Base-by-base conservation (phyloP, 768 basidiomycete species). In the Auricularia sp. region DNA sequence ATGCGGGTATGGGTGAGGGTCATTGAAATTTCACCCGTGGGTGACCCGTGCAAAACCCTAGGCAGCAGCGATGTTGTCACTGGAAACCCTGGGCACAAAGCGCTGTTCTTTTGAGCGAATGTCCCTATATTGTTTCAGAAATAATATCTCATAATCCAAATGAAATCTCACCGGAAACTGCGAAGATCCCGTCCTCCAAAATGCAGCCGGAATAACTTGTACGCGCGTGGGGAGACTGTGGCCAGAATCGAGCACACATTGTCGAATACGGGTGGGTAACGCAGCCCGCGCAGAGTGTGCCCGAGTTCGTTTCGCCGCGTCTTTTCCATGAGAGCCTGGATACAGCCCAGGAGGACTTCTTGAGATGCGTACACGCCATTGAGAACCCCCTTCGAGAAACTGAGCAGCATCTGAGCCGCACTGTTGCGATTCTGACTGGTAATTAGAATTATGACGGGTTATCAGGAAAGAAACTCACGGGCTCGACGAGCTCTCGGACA, bases 381-480 rank as follows among this genome's bases (percentile, higher is more conserved):
- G 1, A 63, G 51, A 47, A 65, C 69, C 3, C 72, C 72, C 35
- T 68, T 51, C 3, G 71, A 70, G 67, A 71, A 73, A 3, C 63
- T 64, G 16, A 61, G 18, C 21, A 34, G 13, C 29, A 45, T 59
- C 7, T 44, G 33, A 18, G 18, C 8, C 2, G 18, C 16, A 18
- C 47, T 51, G 21, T 51, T 21, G 16, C 47, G 47, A 16, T 51
- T 51, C 47, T 51, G 47, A 8, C 5, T 18, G 47, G 21, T 11
- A 18, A 21, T 11, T 18, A 11, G 10, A 16, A 18, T 21, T 13
- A 51, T 11, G 5, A 51, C 7, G 4, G 16, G 5, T 51, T 5
- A 51, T 5, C 10, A 14, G 54, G 3, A 63, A 2, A 2, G 5
- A 18, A 3, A 54, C 67, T 21, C 33, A 71, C 70, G 65, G 54